A percentile compares a stretch with the other conserved stretches of the same genome.
Conservation (phyloP, 495 filamentous ascomycete species). For the Podospora comata region DNA sequence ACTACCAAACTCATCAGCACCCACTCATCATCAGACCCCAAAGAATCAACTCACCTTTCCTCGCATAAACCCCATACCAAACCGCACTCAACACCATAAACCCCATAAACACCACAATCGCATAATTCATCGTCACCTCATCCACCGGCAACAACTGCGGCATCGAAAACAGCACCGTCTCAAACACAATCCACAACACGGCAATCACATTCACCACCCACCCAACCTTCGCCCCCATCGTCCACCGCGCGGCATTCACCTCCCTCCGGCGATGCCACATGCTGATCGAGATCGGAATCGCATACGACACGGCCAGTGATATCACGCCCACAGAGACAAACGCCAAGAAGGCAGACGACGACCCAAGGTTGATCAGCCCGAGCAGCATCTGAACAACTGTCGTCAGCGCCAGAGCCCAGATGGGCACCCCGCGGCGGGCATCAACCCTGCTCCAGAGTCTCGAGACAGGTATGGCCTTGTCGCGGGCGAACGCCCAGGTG, state of each 20-base stretch:
- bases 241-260: slow-evolving; percentile 52
- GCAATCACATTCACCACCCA: slow-evolving; percentile 53
- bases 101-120: slow-evolving; percentile 55
- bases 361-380: slow-evolving; percentile 58
- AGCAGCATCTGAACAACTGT: slow-evolving; percentile 56
- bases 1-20: slow-evolving; percentile 7
- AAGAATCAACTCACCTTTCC: slow-evolving; percentile 41
- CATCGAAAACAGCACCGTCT: slow-evolving; percentile 59
- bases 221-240: slow-evolving; percentile 50
- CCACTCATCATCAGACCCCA: neutral
- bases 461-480: slow-evolving; percentile 66
- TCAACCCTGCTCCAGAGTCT: slow-evolving; percentile 60
- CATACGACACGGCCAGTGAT: slow-evolving; percentile 62
- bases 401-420: slow-evolving; percentile 57
- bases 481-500: slow-evolving; percentile 61
- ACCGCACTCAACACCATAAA: slow-evolving; percentile 52
- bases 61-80: slow-evolving; percentile 68
- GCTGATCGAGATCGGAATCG: slow-evolving; percentile 54
- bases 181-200: slow-evolving; percentile 53
- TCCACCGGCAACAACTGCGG: slow-evolving; percentile 55
- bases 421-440: slow-evolving; percentile 46
- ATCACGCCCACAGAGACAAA: slow-evolving; percentile 64
- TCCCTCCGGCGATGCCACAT: slow-evolving; percentile 37
- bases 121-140: slow-evolving; percentile 58
- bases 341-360: slow-evolving; percentile 58